Conservation (phyloP, 2,329 filamentous ascomycete genomes). For the Cladophialophora yegresii region DNA sequence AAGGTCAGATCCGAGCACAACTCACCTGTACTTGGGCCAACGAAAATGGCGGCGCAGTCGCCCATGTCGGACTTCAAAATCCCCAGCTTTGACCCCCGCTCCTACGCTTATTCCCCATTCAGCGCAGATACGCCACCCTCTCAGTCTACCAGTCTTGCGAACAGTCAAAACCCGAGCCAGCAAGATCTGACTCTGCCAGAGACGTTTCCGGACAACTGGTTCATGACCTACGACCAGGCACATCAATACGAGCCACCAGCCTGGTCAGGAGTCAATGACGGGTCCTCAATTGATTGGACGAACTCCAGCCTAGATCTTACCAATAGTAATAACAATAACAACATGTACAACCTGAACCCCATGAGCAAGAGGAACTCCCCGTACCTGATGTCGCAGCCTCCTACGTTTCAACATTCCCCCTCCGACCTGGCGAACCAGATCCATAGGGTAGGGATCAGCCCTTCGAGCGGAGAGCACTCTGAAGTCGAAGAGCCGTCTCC, state of each 20-base stretch:
- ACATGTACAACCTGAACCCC: conserved; percentile 7
- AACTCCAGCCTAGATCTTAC: conserved; percentile 45
- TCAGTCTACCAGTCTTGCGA: conserved; percentile 34
- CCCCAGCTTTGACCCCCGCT: conserved; percentile 31
- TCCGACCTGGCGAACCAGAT: conserved; percentile 27
- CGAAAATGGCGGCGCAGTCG: conserved; percentile 25
- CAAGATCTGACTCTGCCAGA: conserved; percentile 41
- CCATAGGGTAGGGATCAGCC: conserved; percentile 42
- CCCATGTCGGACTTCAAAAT: conserved; percentile 41
- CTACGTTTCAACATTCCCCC: conserved; percentile 14
- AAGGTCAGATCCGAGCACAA: conserved; percentile 50
- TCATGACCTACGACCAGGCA: conserved; percentile 46
- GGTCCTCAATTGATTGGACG: conserved; percentile 49
- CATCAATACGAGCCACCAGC: conserved; percentile 40
- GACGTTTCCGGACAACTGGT: conserved; percentile 45
- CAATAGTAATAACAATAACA: conserved; percentile 7
- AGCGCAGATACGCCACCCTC: conserved; percentile 40
- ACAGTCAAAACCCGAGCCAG: conserved; percentile 35
- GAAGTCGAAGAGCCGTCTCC: conserved; percentile 49
- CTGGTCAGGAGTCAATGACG: conserved; percentile 23
- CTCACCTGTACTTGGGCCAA: conserved; percentile 47
- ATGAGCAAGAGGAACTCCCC: conserved; percentile 34
- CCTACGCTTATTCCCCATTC: conserved; percentile 43
- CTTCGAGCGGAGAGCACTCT: conserved; percentile 54
- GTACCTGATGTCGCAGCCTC: conserved; percentile 37